Base-by-base conservation (phyloP, 306 rosid species). In the Lithocarpus polystachyus region DNA sequence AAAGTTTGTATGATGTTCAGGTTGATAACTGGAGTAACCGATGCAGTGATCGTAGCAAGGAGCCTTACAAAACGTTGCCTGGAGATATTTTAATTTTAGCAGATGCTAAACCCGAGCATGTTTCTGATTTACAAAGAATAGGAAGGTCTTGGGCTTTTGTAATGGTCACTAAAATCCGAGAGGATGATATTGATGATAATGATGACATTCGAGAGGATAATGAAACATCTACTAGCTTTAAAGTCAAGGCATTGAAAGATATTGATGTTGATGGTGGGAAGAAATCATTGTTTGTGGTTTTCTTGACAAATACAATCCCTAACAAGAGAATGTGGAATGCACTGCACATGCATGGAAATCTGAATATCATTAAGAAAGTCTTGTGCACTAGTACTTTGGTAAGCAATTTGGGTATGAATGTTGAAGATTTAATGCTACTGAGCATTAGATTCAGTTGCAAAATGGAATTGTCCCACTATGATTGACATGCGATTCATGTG, bases 11-110 rank as follows among this genome's bases (percentile, higher is more conserved):
- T 71, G 77, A 73, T n/a, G 71, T 90, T 59, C 70, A 26, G 33
- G 85, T 91, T 71, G 74, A 72, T 48, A 59, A 0, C 56, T 93
- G 96, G 96, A 77, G 48, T 65, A 93, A 91, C 61, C 81, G 87
- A 73, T 88, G 59, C 48, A 55, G 72, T 68, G 81, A 77, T n/a
- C 52, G 72, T 17, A 89, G 96, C 5, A 91, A 88, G 79, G 94
- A 82, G 62, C 75, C 86, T 10, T 89, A 91, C 85, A 88, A 85
- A 83, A 86, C 91, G 64, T 78, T 89, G 78, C 80, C 81, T 0
- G 96, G 97, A 31, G 96, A 93, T 86, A 68, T 93, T 56, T 84
- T 91, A 54, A 59, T 91, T 72, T 78, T 93, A 72, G 82, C 89
- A 0, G 90, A 91, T 82, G 86, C 82, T 23, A 91, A 83, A 74